A percentile compares a stretch with the other conserved stretches of the same genome.
phyloP scores from a whole-genome alignment of 164 flowering plant species.

The Sedum album region DNA sequence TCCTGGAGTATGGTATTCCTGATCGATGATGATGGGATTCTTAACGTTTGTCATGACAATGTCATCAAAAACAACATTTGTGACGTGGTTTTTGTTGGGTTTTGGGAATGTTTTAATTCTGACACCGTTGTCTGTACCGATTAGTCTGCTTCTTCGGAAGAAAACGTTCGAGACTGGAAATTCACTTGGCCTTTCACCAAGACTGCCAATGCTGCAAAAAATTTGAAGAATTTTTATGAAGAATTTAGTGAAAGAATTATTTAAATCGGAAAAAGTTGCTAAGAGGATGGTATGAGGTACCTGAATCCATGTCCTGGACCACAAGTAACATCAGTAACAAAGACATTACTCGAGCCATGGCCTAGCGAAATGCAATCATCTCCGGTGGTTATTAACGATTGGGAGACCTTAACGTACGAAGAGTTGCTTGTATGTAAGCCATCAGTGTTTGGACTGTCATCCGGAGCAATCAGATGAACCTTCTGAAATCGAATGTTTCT shows the following conservation, averaged over 20 bases:
- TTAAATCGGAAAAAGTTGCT: no score
- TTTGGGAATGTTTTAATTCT: conserved; percentile 7
- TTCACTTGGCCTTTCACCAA: background rate
- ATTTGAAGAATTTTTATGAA: background rate
- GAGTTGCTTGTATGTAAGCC: conserved; percentile 42
- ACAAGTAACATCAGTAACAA: conserved; percentile 5
- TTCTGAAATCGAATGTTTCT: conserved; percentile 13
- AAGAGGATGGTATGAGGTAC: background rate
- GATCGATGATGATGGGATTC: conserved; percentile 10
- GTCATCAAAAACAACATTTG: conserved; percentile 3
- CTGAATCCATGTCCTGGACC: conserved; percentile 10
- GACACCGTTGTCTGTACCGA: conserved; percentile 8
- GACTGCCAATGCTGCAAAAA: conserved; percentile 9
- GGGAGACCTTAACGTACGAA: conserved; percentile 16
- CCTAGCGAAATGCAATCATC: conserved; percentile 34
- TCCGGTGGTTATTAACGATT: conserved; percentile 26
- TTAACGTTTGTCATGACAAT: conserved; percentile 2
- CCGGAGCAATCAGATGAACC: conserved; percentile 35
- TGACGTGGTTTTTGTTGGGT: background rate
- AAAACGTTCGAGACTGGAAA: background rate
- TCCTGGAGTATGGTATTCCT: background rate
- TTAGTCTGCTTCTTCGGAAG: background rate
- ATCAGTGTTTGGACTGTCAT: conserved; percentile 44
- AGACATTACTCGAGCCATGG: conserved; percentile 1
- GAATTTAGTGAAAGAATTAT: no score